Base-by-base conservation (phyloP, 805 yeast genomes). In the Ogataea parapolymorpha region DNA sequence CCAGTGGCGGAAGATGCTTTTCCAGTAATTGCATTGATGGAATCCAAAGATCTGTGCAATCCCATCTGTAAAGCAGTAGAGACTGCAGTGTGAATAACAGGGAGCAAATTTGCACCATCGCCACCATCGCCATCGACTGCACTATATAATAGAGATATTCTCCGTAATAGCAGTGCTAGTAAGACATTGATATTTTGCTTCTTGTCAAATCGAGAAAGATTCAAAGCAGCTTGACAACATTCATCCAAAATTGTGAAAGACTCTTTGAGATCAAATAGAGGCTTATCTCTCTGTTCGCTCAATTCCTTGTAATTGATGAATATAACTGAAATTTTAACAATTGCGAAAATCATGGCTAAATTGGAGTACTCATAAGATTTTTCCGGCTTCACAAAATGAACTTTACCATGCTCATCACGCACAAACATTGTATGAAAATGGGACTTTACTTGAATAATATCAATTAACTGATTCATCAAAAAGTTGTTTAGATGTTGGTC, bases 61-160 rank as follows among this genome's bases (percentile, higher is more conserved):
- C 61, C 61, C 35, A 58, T 15, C 14, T 49, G 51, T 20, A 30
- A 42, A 10, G 53, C 49, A 14, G 54, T 20, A 5, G 35, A 26
- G 9, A 56, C 12, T 1, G 51, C 23, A 4, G 31, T 14, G 8
- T 45, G 44, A 25, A 44, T 35, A 8, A 43, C 28, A 2, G 48
- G 35, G 5, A 32, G 27, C 1, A 46, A 24, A 32, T 55, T 52
- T 2, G 56, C 39, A 23, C 29, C 49, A 28, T 46, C 54, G 6
- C 46, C 51, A 9, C 51, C 49, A 24, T 55, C 54, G 3, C 53
- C 26, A 15, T 32, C 49, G 10, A 30, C 22, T 8, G 17, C 23
- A 24, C 45, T 43, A 32, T 31, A 43, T 8, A 35, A 44, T 4
- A 22, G 24, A 5, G 33, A 41, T 15, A 49, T 20, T 12, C 45